These are phyloP conservation scores for Ophiostoma quercus DNA, from an alignment of 2,329 filamentous ascomycete genomes.

Conservation along the genomic window DNA sequence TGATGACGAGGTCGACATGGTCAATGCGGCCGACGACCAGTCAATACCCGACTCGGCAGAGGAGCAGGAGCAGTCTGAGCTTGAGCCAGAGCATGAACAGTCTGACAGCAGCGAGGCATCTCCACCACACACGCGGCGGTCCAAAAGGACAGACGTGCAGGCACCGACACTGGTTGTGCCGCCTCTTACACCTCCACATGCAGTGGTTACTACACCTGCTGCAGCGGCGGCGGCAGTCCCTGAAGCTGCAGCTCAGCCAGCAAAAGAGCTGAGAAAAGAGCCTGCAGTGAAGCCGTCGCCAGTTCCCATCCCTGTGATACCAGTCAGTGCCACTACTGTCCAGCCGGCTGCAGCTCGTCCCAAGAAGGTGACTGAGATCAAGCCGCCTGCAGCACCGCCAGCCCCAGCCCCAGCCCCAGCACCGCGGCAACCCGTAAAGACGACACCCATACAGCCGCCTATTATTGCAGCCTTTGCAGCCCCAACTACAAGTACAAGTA, in stretches of 20 bases:
- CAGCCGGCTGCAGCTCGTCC: background rate
- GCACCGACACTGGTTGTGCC: background rate
- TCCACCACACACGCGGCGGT: conserved; percentile 1
- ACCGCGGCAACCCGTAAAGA: background rate
- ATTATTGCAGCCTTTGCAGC: background rate
- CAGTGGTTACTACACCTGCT: background rate
- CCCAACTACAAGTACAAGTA: background rate
- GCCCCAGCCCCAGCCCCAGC: conserved; percentile 12
- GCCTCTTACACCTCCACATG: conserved; percentile 1
- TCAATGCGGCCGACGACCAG: background rate
- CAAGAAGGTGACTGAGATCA: conserved; percentile 22
- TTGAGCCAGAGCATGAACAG: background rate
- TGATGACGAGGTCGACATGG: background rate
- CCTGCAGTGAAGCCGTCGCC: conserved; percentile 17
- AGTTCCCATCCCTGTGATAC: background rate
- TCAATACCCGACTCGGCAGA: conserved; percentile 13
- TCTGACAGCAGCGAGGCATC: conserved; percentile 6
- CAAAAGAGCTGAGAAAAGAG: conserved; percentile 19
- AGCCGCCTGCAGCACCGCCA: conserved; percentile 19
- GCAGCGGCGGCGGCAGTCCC: background rate
- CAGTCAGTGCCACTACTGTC: background rate
- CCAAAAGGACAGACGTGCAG: background rate
- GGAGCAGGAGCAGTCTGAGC: background rate
- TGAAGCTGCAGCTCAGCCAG: background rate
- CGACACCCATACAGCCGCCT: conserved; percentile 21